Evolutionary conservation across 305 asterid species (phyloP), one percentile per base, ranked within the genome.

Genomic region (Salvia sclarea): DNA sequence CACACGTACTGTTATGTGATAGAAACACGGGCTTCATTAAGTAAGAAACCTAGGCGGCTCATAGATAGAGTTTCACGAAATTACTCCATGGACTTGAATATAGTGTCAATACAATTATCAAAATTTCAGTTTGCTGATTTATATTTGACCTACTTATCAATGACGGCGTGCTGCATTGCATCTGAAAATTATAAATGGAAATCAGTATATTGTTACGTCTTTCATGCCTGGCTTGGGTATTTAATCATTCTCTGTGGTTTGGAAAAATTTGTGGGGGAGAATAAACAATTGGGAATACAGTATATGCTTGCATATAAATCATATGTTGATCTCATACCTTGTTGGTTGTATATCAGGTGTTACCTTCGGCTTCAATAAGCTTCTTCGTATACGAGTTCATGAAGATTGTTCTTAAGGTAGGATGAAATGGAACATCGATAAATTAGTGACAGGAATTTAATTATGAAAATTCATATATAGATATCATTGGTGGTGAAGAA

Each of bases 331-430:
- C 54, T 59, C 41, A 25, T 54, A 14, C 47, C 43, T 31, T 61
- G 71, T 37, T 64, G 53, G 7, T 66, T 67, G 25, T 35, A 38
- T 70, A 64, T 35, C 85, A 88, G 95, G 95, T 88, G 10, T 72
- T 88, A 67, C 96, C 96, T 68, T 88, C 96, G 24, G 96, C 96
- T 6, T 85, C 96, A 14, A 88, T 86, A 70, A 85, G 94, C 82
- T 88, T 86, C 83, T 88, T 88, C 21, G 91, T 86, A 12, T 88
- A 88, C 28, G 94, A 86, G 87, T 88, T 83, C 88, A 86, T 85
- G 96, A 88, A 86, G 96, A 80, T 88, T 61, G 81, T 88, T 79
- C 90, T 88, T 49, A 84, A 87, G 75, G 93, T 83, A 78, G 93
- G 85, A 76, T 84, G 81, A 86, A 49, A 66, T 13, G 11, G 72